Base-by-base conservation (phyloP, 805 yeast species). In the Candida coleopterorum region DNA sequence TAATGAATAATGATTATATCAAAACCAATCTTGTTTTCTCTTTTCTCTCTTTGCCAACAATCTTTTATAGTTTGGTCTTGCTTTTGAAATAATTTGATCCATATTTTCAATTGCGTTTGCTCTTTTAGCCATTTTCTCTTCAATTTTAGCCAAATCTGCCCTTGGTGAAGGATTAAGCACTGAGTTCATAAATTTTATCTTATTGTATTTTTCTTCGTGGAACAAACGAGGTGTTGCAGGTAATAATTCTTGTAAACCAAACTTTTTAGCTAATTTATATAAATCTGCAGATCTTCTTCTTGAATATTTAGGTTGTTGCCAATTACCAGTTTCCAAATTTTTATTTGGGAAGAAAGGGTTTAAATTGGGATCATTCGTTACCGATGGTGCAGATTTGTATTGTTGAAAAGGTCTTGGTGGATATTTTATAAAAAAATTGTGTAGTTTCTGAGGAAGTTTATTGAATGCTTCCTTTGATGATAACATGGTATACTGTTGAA, bases 271-370 rank as follows among this genome's bases (percentile, higher is more conserved):
- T 52, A 83, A 61, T 61, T 89, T 89, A 70, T 74, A 87, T 37
- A 89, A 64, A 45, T 81, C 95, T 14, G 89, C 77, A 52, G 85
- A 88, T 50, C 90, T 76, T 63, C 96, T 76, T 52, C 81, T 65
- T 7, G 95, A 85, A 60, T 76, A 85, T 47, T 77, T 71, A 18
- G 97, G 85, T 41, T 78, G 77, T 50, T 85, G 94, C 64, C 80
- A 77, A 48, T 64, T 70, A n/a, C 82, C 76, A 16, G 94, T 86
- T 16, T 82, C 75, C 15, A 94, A 87, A 57, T 88, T 88, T 52
- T 74, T 82, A 58, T 86, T 88, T 17, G 95, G 81, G 38, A 86
- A 59, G 58, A 89, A 89, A 36, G 97, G 97, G 60, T 89, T 89
- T 48, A 88, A 84, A 42, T 76, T 74, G 16, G 75, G 71, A 33